These are phyloP conservation scores for Albizia julibrissin DNA, from an alignment of 306 rosid genomes.

Conservation along the genomic window DNA sequence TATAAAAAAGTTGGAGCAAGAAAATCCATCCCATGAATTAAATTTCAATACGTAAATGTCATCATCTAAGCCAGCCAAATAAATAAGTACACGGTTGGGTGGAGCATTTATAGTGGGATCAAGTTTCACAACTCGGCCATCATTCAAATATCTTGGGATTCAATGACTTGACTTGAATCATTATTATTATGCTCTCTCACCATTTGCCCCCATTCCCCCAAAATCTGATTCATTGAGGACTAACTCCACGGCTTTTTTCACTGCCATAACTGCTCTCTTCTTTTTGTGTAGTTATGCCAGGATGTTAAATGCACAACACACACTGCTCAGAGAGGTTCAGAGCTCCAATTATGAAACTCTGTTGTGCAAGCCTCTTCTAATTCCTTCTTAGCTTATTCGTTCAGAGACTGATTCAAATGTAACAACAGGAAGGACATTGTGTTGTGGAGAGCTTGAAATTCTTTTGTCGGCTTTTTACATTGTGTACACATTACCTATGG, in stretches of 20 bases:
- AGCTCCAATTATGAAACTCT: not conserved
- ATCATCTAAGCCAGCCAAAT: not conserved
- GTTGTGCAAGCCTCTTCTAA: not conserved
- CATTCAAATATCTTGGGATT: not conserved
- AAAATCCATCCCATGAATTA: not conserved
- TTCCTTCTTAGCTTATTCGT: not conserved
- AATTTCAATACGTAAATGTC: not conserved
- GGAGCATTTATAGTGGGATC: not conserved
- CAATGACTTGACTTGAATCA: not conserved
- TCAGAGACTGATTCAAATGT: not conserved
- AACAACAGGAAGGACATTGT: not conserved
- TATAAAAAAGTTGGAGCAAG: not conserved
- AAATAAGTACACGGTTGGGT: not conserved
- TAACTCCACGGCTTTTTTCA: not conserved
- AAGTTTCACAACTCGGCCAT: not conserved
- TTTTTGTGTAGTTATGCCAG: not conserved
- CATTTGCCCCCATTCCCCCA: not conserved
- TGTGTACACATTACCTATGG: no score
- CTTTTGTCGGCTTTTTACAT: not conserved
- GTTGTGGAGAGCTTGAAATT: not conserved
- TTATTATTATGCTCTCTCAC: not conserved
- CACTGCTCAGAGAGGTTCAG: not conserved
- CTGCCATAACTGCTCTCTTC: not conserved
- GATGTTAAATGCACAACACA: not conserved
- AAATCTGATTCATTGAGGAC: not conserved